Evolutionary conservation across 1,139 yeast species (phyloP).

Genomic region (Pneumocystis wakefieldiae): DNA sequence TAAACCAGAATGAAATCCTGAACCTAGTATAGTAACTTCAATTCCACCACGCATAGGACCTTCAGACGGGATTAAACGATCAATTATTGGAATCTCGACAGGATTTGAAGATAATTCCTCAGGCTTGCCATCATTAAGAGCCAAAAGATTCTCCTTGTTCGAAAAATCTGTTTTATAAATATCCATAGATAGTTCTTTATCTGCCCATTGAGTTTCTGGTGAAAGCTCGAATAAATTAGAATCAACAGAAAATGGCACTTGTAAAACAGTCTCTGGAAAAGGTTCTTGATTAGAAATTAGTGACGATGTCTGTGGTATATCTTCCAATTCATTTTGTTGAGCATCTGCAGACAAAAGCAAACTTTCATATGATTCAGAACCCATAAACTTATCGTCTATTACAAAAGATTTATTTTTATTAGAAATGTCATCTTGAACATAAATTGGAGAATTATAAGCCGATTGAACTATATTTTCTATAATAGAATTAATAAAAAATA

Average conservation of each 20-base stretch:
- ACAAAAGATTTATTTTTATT: not conserved
- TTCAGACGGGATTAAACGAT: conserved; percentile 75
- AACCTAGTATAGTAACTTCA: conserved; percentile 78
- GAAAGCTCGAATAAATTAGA: not conserved
- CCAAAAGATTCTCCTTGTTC: not conserved
- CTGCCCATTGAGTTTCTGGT: not conserved
- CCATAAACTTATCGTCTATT: not conserved
- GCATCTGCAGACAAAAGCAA: not conserved
- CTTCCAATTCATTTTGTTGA: not conserved
- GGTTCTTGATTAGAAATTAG: not conserved
- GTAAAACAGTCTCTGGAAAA: not conserved
- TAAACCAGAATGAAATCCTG: conserved; percentile 69
- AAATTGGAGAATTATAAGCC: not conserved
- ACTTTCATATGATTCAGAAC: not conserved
- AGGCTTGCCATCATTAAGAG: not conserved
- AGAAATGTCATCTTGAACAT: not conserved
- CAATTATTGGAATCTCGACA: conserved; percentile 4
- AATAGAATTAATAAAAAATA: not conserved
- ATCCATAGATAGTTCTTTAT: not conserved
- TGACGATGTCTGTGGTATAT: not conserved
- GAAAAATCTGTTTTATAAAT: not conserved
- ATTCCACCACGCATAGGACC: conserved; percentile 94
- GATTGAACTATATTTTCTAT: not conserved
- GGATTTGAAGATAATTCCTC: not conserved
- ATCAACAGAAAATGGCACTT: not conserved